A percentile compares a stretch with the other conserved stretches of the same genome.
Conservation (phyloP, 768 basidiomycete genomes). For the Russula emetica region DNA sequence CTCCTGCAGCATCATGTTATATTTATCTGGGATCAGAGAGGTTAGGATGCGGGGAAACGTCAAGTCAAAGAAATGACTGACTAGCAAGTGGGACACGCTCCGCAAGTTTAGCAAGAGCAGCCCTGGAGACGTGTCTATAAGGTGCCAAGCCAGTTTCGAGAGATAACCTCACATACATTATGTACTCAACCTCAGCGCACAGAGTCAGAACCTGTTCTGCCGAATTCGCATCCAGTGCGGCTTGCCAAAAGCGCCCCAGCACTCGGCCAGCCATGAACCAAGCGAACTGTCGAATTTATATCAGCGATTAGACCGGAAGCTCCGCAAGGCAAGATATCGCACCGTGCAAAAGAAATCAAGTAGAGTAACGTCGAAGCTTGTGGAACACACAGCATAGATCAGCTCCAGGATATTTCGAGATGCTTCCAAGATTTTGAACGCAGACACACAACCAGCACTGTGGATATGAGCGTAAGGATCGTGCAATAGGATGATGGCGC, state of each 20-base stretch:
- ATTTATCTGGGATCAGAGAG: slow-evolving; percentile 38
- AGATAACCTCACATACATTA: slow-evolving; percentile 45
- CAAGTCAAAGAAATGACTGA: slow-evolving; percentile 29
- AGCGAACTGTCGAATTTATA: slow-evolving; percentile 43
- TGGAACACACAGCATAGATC: slow-evolving; percentile 61
- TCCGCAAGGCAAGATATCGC: slow-evolving; percentile 29
- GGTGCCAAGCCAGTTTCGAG: not conserved
- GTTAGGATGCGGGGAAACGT: not conserved
- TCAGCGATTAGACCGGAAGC: slow-evolving; percentile 10
- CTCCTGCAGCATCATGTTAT: slow-evolving; percentile 54
- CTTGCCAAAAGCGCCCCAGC: slow-evolving; percentile 60
- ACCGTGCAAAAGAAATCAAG: slow-evolving; percentile 70
- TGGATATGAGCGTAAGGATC: slow-evolving; percentile 69
- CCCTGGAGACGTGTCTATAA: slow-evolving; percentile 36
- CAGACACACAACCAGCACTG: slow-evolving; percentile 57
- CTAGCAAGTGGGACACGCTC: slow-evolving; percentile 63
- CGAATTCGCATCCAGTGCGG: slow-evolving; percentile 54
- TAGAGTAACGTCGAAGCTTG: slow-evolving; percentile 67
- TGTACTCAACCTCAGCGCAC: slow-evolving; percentile 60
- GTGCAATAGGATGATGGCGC: slow-evolving; percentile 66
- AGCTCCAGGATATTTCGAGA: slow-evolving; percentile 64
- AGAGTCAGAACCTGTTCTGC: slow-evolving; percentile 55
- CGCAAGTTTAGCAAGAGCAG: slow-evolving; percentile 57
- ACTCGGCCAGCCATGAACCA: slow-evolving; percentile 70
- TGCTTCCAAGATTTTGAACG: slow-evolving; percentile 62